A percentile compares a stretch with the other conserved stretches of the same genome.
Evolutionary conservation across 345 rosid genomes (phyloP).

Genomic region (Pugionium cornutum): DNA sequence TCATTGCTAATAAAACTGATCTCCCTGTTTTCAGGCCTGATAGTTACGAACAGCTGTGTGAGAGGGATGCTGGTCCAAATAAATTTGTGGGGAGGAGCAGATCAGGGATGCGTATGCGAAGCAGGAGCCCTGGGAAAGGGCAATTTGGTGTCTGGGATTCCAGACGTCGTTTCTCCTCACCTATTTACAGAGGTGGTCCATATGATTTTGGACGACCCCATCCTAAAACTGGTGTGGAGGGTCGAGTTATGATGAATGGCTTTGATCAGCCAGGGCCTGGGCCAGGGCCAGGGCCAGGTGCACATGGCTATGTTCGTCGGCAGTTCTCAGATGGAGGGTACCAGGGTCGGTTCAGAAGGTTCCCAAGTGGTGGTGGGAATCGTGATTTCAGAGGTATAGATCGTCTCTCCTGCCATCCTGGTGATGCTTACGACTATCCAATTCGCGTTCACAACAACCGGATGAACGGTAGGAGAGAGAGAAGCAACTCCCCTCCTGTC

Average conservation of each 20-base stretch:
- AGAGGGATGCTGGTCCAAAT: slow-evolving; percentile 28
- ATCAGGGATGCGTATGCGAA: slow-evolving; percentile 32
- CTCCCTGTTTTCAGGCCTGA: slow-evolving; percentile 45
- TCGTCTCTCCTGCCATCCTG: slow-evolving; percentile 27
- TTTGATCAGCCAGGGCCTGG: slow-evolving; percentile 36
- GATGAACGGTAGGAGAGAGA: slow-evolving; percentile 48
- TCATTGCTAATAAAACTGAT: not conserved
- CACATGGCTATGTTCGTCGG: slow-evolving; percentile 41
- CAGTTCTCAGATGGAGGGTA: slow-evolving; percentile 43
- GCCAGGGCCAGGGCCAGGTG: slow-evolving; percentile 16
- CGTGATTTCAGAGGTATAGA: slow-evolving; percentile 25
- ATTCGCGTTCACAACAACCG: slow-evolving; percentile 29
- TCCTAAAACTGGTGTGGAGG: slow-evolving; percentile 42
- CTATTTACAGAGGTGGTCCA: slow-evolving; percentile 29
- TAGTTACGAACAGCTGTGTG: slow-evolving; percentile 35
- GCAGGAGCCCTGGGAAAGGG: slow-evolving; percentile 48
- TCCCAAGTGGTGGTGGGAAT: slow-evolving; percentile 27
- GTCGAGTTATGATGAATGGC: slow-evolving; percentile 37
- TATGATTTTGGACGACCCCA: slow-evolving; percentile 41
- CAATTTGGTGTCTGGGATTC: slow-evolving; percentile 40
- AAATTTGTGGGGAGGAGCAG: slow-evolving; percentile 46
- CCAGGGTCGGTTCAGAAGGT: slow-evolving; percentile 50
- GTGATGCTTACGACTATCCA: slow-evolving; percentile 37
- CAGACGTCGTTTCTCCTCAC: slow-evolving; percentile 43
- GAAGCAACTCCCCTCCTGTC: slow-evolving; percentile 56